phyloP scores from a whole-genome alignment of 1,139 yeast genomes.

The Scheffersomyces insectosa region DNA sequence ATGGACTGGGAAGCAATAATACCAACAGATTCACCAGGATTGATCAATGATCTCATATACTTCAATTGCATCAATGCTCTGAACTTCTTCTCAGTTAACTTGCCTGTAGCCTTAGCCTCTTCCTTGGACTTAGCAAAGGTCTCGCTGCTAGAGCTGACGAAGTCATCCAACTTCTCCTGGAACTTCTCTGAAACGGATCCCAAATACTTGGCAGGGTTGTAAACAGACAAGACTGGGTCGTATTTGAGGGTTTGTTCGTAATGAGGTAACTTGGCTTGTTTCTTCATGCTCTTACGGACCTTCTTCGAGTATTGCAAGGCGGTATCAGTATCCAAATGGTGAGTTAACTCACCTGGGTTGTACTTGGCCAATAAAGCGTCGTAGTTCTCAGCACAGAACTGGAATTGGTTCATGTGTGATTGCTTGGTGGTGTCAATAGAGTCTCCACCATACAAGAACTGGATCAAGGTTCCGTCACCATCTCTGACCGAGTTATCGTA shows the following conservation, averaged over 20 bases:
- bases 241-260: constrained; percentile 64
- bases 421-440: constrained; percentile 92
- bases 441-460: constrained; percentile 98
- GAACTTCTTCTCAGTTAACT: constrained; percentile 81
- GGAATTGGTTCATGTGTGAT: constrained; percentile 90
- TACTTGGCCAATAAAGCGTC: constrained; percentile 84
- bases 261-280: constrained; percentile 63
- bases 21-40: constrained; percentile 99
- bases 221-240: constrained; percentile 87
- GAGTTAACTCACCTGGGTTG: constrained; percentile 76
- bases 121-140: constrained; percentile 56
- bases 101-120: constrained; percentile 46
- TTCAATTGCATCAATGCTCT: constrained; percentile 96
- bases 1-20: constrained; percentile 97
- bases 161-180: constrained; percentile 75
- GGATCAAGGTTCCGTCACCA: constrained; percentile 90
- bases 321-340: constrained; percentile 75
- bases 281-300: constrained; percentile 71
- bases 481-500: constrained; percentile 97
- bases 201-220: constrained; percentile 83
- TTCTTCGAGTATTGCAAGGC: constrained; percentile 84
- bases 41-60: constrained; percentile 91
- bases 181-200: constrained; percentile 94
- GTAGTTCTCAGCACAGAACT: constrained; percentile 90
- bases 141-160: constrained; percentile 54